Evolutionary conservation across 768 basidiomycete genomes (phyloP).

Genomic region (Boletus tylopilopsis): DNA sequence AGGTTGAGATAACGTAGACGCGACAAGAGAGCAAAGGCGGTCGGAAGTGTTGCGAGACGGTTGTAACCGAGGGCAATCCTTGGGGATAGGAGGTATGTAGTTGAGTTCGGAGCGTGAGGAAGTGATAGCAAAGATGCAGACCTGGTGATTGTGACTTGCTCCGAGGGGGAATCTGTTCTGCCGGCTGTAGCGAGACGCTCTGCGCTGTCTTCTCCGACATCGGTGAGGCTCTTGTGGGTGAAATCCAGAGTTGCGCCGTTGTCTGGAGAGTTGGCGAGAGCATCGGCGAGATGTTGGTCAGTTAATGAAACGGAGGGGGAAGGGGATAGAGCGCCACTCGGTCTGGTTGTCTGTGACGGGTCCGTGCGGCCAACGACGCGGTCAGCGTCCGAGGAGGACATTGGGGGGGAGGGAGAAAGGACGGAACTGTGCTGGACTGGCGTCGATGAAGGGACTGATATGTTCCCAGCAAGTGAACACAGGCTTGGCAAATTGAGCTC

Average conservation of each 20-base stretch:
- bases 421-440: slow-evolving; percentile 14
- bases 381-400: slow-evolving; percentile 31
- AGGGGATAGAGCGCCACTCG: slow-evolving; percentile 27
- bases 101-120: slow-evolving; percentile 6
- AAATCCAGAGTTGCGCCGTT: slow-evolving; percentile 81
- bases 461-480: slow-evolving; percentile 20
- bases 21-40: slow-evolving; percentile 67
- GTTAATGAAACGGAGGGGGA: slow-evolving; percentile 42
- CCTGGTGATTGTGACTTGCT: slow-evolving; percentile 59
- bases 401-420: slow-evolving; percentile 10
- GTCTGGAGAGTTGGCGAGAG: slow-evolving; percentile 65
- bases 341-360: slow-evolving; percentile 23
- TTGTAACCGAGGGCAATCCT: slow-evolving; percentile 90
- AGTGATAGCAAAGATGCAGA: slow-evolving; percentile 29
- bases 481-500: slow-evolving; percentile 11
- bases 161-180: slow-evolving; percentile 41
- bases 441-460: slow-evolving; percentile 9
- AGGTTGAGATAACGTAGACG: slow-evolving; percentile 83
- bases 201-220: slow-evolving; percentile 72
- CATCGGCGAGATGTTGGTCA: slow-evolving; percentile 60
- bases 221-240: slow-evolving; percentile 71
- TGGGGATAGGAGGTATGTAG: neutral
- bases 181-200: slow-evolving; percentile 68
- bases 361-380: slow-evolving; percentile 28
- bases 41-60: slow-evolving; percentile 71